Base-by-base conservation (phyloP, 345 rosid genomes). In the Ailanthus altissimus region DNA sequence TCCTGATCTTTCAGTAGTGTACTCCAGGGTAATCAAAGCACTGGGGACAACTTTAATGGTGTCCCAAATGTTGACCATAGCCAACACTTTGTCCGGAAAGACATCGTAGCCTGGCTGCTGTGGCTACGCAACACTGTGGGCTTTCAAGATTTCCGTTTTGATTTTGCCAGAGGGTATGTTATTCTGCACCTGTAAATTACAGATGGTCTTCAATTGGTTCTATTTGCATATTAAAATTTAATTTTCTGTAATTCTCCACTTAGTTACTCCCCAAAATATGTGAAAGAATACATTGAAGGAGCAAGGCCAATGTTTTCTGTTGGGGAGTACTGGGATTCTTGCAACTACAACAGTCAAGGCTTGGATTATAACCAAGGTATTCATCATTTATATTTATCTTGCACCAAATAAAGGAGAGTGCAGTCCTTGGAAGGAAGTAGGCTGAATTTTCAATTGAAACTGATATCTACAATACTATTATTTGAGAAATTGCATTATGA, bases 251-350 rank as follows among this genome's bases (percentile, higher is more conserved):
- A 75, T 78, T 66, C 75, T 84, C 49, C 13, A 54, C 42, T 77
- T 70, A 94, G 98, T 64, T 94, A 94, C 79, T 91, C 95, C 43
- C 81, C 97, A 36, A 85, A 87, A 18, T 92, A 85, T 84, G 97
- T 89, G 75, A 93, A 91, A 78, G 95, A 91, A 81, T 93, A 93
- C 82, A 89, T 92, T 76, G 94, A 94, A 83, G 94, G 83, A 63
- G 92, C 97, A 13, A 91, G 88, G 86, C 98, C 98, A 32, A 67
- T 87, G 43, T 90, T 91, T 84, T 88, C 95, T 28, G 94, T 94
- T 80, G 97, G 98, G 58, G 97, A 94, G 85, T 87, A 82, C 73
- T 94, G 98, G 98, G 97, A 93, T 84, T 89, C 97, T 76, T 94
- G 98, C 86, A 91, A 84, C 43, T 94, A 94, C 72, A 87, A 74